A percentile compares a stretch with the other conserved stretches of the same genome.
These are phyloP conservation scores for Camelina hispida DNA, from an alignment of 345 rosid genomes.

Conservation along the genomic window DNA sequence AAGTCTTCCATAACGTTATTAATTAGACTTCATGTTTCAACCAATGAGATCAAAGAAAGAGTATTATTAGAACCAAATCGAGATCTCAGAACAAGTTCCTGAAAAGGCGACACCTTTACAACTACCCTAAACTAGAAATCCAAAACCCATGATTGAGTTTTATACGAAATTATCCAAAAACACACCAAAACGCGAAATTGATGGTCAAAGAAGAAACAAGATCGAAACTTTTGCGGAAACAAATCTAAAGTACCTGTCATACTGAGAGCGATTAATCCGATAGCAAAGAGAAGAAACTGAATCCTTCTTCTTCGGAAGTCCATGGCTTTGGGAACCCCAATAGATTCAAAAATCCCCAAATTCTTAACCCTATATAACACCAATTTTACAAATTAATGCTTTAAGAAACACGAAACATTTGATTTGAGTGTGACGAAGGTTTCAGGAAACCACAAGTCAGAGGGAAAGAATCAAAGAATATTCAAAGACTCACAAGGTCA, in stretches of 20 bases:
- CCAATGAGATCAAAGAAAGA: constrained; percentile 5
- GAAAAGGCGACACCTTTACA: constrained; percentile 20
- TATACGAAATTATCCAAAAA: background rate
- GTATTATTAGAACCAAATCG: constrained; percentile 8
- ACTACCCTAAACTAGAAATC: background rate
- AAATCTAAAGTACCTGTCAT: constrained; percentile 57
- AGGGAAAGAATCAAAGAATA: constrained; percentile 15
- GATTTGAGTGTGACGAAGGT: constrained; percentile 32
- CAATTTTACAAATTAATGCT: constrained; percentile 7
- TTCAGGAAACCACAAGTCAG: constrained; percentile 24
- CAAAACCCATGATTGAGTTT: constrained; percentile 14
- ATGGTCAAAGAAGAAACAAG: constrained; percentile 17
- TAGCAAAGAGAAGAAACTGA: constrained; percentile 53
- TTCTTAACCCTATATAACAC: constrained; percentile 10
- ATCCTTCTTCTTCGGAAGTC: constrained; percentile 62
- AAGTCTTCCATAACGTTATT: background rate
- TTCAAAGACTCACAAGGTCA: too few species aligned
- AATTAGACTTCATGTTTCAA: background rate
- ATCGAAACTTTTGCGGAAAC: background rate
- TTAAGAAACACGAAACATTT: background rate
- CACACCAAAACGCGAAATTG: background rate
- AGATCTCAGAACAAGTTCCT: constrained; percentile 24
- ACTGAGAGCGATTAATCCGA: constrained; percentile 69
- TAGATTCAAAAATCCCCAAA: background rate
- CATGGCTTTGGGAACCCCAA: constrained; percentile 40